These are phyloP conservation scores for Termitomyces sp. DNA, from an alignment of 1,284 basidiomycete species.

Conservation along the genomic window DNA sequence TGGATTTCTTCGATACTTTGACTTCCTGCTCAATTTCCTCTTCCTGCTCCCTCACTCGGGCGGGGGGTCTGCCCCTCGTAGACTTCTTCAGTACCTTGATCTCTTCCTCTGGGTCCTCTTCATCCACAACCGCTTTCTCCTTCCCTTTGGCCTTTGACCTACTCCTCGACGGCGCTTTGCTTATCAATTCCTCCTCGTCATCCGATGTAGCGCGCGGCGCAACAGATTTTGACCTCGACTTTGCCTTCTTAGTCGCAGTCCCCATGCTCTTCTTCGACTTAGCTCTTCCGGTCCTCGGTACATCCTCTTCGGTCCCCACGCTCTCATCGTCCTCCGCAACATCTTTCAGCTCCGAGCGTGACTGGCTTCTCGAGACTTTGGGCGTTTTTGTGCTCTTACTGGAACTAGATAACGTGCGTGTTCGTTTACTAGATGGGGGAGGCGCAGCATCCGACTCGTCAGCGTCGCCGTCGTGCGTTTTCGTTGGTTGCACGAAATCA, in stretches of 20 bases:
- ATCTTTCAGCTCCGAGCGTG: slow-evolving; percentile 24
- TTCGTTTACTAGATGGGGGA: slow-evolving; percentile 12
- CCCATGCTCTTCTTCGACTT: slow-evolving; percentile 20
- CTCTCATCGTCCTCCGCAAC: slow-evolving; percentile 24
- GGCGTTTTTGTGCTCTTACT: slow-evolving; percentile 23
- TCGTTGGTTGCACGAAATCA: slow-evolving; percentile 30
- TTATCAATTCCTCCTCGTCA: slow-evolving; percentile 19
- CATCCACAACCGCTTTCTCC: slow-evolving; percentile 2
- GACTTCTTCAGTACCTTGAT: slow-evolving; percentile 10
- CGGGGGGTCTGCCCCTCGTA: slow-evolving; percentile 8
- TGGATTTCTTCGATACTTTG: slow-evolving; percentile 8
- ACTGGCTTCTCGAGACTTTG: slow-evolving; percentile 26
- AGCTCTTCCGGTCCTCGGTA: slow-evolving; percentile 11
- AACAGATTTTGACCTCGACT: slow-evolving; percentile 20
- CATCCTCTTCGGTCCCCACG: slow-evolving; percentile 18
- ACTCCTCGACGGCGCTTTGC: slow-evolving; percentile 5
- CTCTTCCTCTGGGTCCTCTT: slow-evolving; percentile 12
- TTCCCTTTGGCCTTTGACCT: slow-evolving; percentile 13
- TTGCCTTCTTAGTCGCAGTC: slow-evolving; percentile 16
- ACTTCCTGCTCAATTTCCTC: neutral
- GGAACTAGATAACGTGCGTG: slow-evolving; percentile 9
- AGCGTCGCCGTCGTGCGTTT: slow-evolving; percentile 31
- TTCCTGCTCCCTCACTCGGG: slow-evolving; percentile 1
- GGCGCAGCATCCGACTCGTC: slow-evolving; percentile 20
- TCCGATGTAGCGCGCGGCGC: slow-evolving; percentile 19